phyloP scores from a whole-genome alignment of 106 monocot species.

The Apostasia ramifera region DNA sequence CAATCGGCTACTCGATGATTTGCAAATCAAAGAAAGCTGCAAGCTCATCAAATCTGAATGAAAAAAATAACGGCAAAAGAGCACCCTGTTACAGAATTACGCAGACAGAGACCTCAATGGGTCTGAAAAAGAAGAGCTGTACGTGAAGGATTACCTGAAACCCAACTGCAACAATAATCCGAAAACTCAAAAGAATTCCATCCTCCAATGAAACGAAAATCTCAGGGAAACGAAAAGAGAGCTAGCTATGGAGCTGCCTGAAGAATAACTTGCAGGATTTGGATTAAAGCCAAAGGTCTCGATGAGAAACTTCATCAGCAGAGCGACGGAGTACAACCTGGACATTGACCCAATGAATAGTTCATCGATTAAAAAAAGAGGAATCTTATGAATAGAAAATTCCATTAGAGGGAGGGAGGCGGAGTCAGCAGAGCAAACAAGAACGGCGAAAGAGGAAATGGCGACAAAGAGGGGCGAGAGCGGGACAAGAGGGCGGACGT shows the following conservation, averaged over 20 bases:
- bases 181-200: not conserved
- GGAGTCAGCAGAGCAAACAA: not conserved
- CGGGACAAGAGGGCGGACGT: not conserved
- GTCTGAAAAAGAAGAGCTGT: not conserved
- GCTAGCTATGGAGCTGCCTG: not conserved
- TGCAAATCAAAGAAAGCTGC: not conserved
- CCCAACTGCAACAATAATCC: not conserved
- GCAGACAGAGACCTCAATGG: not conserved
- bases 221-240: not conserved
- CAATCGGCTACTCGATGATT: not conserved
- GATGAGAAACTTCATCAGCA: not conserved
- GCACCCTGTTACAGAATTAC: not conserved
- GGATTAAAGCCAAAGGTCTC: not conserved
- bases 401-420: not conserved
- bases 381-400: not conserved
- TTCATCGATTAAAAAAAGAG: not conserved
- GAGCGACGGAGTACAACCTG: not conserved
- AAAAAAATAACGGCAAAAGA: not conserved
- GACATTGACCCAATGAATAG: not conserved
- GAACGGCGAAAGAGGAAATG: not conserved
- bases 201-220: not conserved
- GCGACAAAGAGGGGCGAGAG: not conserved
- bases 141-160: conserved; percentile 2
- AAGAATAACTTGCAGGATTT: not conserved
- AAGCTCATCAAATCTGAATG: not conserved